Conservation (phyloP, 495 filamentous ascomycete species). For the Cenococcum geophilum region DNA sequence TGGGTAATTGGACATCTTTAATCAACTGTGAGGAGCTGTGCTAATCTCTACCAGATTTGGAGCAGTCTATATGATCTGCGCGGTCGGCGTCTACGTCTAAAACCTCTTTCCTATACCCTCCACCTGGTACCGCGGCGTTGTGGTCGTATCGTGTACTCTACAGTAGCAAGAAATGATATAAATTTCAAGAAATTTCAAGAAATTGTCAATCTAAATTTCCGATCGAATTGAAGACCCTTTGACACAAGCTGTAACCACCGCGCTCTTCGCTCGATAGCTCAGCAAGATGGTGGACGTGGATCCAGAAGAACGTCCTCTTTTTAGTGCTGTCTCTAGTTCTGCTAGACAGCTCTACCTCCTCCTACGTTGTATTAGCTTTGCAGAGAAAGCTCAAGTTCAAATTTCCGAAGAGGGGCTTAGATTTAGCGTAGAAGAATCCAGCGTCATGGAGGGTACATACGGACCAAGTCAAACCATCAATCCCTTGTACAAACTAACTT, state of each 20-base stretch:
- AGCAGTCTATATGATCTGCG: conserved; percentile 96
- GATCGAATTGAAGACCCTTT: background rate
- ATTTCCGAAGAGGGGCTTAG: conserved; percentile 76
- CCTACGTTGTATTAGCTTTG: conserved; percentile 79
- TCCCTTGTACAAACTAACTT: background rate
- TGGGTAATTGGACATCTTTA: conserved; percentile 56
- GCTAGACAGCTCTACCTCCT: conserved; percentile 84
- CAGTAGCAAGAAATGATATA: conserved; percentile 22
- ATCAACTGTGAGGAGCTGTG: conserved; percentile 12
- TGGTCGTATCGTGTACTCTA: conserved; percentile 26
- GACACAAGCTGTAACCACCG: background rate
- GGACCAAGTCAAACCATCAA: background rate
- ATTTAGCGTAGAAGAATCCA: conserved; percentile 77
- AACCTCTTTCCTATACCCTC: conserved; percentile 13
- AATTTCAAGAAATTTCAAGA: conserved; percentile 21
- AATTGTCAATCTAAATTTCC: conserved; percentile 8
- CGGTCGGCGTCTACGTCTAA: conserved; percentile 97
- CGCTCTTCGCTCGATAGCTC: background rate
- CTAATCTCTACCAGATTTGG: conserved; percentile 60
- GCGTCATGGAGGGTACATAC: conserved; percentile 68
- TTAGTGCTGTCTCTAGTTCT: conserved; percentile 79
- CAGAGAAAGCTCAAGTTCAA: conserved; percentile 72
- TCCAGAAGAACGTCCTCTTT: conserved; percentile 49
- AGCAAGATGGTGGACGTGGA: conserved; percentile 5
- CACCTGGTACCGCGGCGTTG: conserved; percentile 23